A percentile compares a stretch with the other conserved stretches of the same genome.
Evolutionary conservation across 2,329 filamentous ascomycete genomes (phyloP).

Genomic region (Macrophomina pseudophaseolina): DNA sequence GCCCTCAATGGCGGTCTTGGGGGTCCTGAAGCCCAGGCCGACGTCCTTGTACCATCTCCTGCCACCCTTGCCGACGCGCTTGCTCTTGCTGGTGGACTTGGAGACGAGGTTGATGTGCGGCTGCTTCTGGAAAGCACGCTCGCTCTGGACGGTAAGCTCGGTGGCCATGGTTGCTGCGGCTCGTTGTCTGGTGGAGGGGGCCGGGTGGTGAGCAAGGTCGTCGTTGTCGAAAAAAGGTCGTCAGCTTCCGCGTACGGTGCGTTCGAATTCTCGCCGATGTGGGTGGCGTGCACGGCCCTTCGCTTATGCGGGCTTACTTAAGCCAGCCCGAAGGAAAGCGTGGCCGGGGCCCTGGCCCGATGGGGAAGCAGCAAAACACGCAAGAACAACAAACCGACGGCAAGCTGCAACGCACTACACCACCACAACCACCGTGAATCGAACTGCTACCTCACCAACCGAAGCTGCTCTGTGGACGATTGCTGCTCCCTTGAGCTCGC

Average conservation of each 20-base stretch:
- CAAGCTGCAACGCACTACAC: neutral
- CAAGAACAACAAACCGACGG: conserved; percentile 26
- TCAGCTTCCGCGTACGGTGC: conserved; percentile 1
- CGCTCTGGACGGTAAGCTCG: conserved; percentile 81
- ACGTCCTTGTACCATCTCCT: conserved; percentile 99
- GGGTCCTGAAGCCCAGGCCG: conserved; percentile 98
- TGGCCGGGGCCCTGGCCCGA: conserved; percentile 9
- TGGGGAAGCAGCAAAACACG: conserved; percentile 26
- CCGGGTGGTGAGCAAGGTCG: conserved; percentile 26
- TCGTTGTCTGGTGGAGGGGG: conserved; percentile 19
- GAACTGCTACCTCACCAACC: neutral
- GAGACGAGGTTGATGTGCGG: conserved; percentile 99
- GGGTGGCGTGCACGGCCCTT: conserved; percentile 21
- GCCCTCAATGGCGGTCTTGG: conserved; percentile 98
- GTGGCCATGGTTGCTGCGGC: conserved; percentile 50
- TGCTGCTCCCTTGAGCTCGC: neutral
- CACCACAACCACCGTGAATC: conserved; percentile 8
- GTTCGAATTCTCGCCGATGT: conserved; percentile 20
- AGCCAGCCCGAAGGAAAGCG: neutral
- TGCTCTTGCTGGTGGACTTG: conserved; percentile 83
- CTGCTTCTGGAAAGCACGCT: conserved; percentile 99
- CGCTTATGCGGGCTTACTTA: conserved; percentile 20
- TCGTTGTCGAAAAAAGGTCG: conserved; percentile 26
- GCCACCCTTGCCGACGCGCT: conserved; percentile 84
- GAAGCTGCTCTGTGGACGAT: neutral